Evolutionary conservation across 1,284 basidiomycete species (phyloP).

Genomic region (Ustilago sp.): DNA sequence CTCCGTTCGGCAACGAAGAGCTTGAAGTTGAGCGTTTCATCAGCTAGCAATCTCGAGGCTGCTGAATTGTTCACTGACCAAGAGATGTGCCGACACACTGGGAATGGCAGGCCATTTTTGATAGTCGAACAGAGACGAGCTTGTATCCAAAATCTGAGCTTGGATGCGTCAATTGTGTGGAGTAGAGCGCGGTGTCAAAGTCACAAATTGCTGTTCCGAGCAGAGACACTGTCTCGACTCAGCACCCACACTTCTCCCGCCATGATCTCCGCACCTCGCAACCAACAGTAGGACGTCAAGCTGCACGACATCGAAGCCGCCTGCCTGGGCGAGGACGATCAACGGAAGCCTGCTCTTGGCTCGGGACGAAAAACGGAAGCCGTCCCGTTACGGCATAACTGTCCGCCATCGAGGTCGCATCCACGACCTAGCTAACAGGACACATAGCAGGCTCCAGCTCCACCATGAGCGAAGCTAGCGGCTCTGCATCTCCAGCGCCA

Average conservation of each 20-base stretch:
- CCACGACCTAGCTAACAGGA: not conserved
- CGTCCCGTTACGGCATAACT: not conserved
- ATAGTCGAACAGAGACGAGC: not conserved
- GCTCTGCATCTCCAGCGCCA: conserved; percentile 37
- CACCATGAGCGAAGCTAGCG: conserved; percentile 37
- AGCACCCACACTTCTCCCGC: not conserved
- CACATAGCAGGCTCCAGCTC: not conserved
- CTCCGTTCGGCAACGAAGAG: too few species aligned
- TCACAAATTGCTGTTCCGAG: not conserved
- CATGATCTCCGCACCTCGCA: not conserved
- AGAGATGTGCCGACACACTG: not conserved
- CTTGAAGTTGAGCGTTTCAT: too few species aligned
- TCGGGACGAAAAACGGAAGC: not conserved
- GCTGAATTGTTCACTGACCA: too few species aligned
- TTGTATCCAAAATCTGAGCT: not conserved
- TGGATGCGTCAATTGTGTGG: conserved; percentile 4
- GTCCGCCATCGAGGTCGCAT: not conserved
- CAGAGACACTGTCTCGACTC: not conserved
- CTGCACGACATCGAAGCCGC: not conserved
- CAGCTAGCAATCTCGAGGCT: too few species aligned
- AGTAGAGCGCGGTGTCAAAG: conserved; percentile 3
- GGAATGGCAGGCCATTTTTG: not conserved
- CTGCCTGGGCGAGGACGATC: not conserved
- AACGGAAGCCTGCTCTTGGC: not conserved
- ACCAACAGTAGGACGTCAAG: not conserved